Conservation (phyloP, 768 basidiomycete genomes). For the Podaxis pistillaris region DNA sequence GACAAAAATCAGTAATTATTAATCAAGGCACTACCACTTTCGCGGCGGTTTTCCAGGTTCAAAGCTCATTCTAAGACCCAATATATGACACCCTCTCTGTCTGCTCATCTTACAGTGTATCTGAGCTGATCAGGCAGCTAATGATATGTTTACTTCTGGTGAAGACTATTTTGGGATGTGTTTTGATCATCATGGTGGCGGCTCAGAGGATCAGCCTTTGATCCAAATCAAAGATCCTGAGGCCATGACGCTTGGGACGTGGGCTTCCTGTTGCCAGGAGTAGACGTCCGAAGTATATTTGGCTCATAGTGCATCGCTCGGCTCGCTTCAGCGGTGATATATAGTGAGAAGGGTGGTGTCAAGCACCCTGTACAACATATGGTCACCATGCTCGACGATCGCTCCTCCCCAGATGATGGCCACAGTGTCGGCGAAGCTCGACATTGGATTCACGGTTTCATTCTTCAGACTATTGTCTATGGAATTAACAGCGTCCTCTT, state of each 20-base stretch:
- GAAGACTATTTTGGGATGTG: neutral
- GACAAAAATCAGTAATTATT: neutral
- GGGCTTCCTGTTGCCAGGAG: neutral
- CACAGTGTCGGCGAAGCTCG: neutral
- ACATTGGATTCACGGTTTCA: conserved; percentile 9
- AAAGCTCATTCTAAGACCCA: neutral
- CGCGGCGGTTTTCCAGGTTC: neutral
- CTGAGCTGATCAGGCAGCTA: neutral
- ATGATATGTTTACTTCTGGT: neutral
- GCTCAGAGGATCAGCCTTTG: neutral
- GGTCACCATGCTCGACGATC: neutral
- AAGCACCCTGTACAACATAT: neutral
- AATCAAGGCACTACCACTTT: neutral
- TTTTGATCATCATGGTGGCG: neutral
- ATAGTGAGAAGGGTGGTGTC: neutral
- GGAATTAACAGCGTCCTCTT: conserved; percentile 10
- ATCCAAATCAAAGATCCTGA: neutral
- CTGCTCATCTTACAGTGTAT: neutral
- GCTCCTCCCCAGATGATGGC: neutral
- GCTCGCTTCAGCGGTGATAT: neutral
- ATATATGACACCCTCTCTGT: neutral
- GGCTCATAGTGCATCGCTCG: neutral
- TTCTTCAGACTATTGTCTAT: conserved; percentile 7
- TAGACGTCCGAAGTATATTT: neutral
- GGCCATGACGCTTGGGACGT: neutral